Conservation (phyloP, 306 rosid genomes). For the Hippophae gyantsensis region DNA sequence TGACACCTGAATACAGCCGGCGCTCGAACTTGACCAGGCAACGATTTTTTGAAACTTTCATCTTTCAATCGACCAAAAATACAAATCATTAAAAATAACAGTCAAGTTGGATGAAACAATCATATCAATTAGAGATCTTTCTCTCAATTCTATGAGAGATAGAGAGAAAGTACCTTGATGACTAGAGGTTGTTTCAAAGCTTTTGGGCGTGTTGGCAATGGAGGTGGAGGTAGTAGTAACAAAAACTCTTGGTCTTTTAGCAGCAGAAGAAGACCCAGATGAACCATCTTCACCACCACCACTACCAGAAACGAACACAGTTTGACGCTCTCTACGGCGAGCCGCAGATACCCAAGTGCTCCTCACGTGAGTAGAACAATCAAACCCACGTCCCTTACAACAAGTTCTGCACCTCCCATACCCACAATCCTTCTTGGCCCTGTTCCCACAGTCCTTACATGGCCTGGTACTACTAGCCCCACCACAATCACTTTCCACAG, state of each 20-base stretch:
- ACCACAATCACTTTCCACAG: conserved; percentile 21
- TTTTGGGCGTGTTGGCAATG: conserved; percentile 39
- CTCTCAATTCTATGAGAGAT: neutral
- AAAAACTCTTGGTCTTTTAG: conserved; percentile 44
- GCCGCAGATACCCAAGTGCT: conserved; percentile 80
- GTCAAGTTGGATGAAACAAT: neutral
- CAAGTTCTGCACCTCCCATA: conserved; percentile 69
- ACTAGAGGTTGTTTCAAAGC: conserved; percentile 35
- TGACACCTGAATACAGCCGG: conserved; percentile 72
- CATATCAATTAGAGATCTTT: neutral
- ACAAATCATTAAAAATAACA: neutral
- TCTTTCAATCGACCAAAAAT: conserved; percentile 32
- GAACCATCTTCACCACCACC: conserved; percentile 20
- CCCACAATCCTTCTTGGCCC: conserved; percentile 70
- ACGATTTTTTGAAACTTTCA: conserved; percentile 43
- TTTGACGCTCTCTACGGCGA: conserved; percentile 45
- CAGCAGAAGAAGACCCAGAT: conserved; percentile 40
- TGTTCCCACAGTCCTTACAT: conserved; percentile 75
- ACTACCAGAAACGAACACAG: conserved; percentile 11
- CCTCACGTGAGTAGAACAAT: conserved; percentile 65
- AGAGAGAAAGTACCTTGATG: conserved; percentile 36
- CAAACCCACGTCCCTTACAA: conserved; percentile 60
- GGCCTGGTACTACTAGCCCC: conserved; percentile 34
- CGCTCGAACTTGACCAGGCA: conserved; percentile 56
- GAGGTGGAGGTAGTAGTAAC: conserved; percentile 36